Base-by-base conservation (phyloP, 306 rosid genomes). In the Echinosophora koreensis region DNA sequence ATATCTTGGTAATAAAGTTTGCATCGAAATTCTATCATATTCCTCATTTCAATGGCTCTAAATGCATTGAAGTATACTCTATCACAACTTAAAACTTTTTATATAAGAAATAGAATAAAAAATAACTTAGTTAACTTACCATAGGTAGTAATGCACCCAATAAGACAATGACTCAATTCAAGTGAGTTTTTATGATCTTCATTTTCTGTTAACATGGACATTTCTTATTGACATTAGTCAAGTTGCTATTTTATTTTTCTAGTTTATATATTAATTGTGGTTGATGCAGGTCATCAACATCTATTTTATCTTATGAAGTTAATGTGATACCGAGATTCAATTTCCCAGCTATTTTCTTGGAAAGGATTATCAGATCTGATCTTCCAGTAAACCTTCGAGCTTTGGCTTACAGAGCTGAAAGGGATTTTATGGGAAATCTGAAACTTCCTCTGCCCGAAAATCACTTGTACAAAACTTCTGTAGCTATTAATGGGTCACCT, bases 321-420 rank as follows among this genome's bases (percentile, higher is more conserved):
- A 88, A 81, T 62, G 92, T 90, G 79, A 84, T 90, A 54, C 95
- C 92, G 35, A 83, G 95, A 73, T 84, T 90, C 85, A 90, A 88
- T 76, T 84, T 22, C 22, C 22, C 22, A 22, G 22, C 22, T 22
- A 22, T 22, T 22, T 22, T 22, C 22, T 22, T 22, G 22, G 22
- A 22, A 22, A 22, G 22, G 22, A 22, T 22, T 22, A 22, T 22
- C 22, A 22, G 22, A 22, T 22, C 22, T 22, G 22, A 22, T 22
- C 22, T 22, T 22, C 22, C 22, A 22, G 22, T 22, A 22, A 22
- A 22, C 22, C 22, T 22, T 22, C 22, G 22, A 22, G 22, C 22
- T 22, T 22, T 22, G 22, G 22, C 22, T 22, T 22, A 22, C 22
- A 22, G 22, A 22, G 22, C 22, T 22, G 22, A 22, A 22, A 22